A percentile compares a stretch with the other conserved stretches of the same genome.
These are phyloP conservation scores for Papiliotrema flavescens DNA, from an alignment of 1,284 basidiomycete species.

Conservation along the genomic window DNA sequence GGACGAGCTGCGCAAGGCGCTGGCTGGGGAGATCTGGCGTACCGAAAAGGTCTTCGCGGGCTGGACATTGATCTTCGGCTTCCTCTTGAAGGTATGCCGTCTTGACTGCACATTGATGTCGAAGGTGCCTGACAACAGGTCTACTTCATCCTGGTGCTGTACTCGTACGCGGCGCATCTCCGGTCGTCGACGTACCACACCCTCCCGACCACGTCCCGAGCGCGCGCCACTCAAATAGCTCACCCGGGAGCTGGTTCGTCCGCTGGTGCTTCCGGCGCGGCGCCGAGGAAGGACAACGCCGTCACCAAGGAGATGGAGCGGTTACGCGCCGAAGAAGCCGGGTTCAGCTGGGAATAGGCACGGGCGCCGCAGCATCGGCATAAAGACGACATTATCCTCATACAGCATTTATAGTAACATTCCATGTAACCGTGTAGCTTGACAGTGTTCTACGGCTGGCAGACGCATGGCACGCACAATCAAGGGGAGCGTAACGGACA, in stretches of 20 bases:
- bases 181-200: slow-evolving; percentile 85
- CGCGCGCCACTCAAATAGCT: slow-evolving; percentile 23
- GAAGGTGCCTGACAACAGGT: slow-evolving; percentile 55
- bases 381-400: too few relatives aligned
- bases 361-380: background rate
- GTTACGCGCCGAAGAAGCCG: slow-evolving; percentile 2
- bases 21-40: slow-evolving; percentile 81
- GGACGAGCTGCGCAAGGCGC: slow-evolving; percentile 60
- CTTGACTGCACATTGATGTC: background rate
- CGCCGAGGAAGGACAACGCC: background rate
- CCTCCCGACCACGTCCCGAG: slow-evolving; percentile 58
- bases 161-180: slow-evolving; percentile 91
- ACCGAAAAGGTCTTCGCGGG: slow-evolving; percentile 79
- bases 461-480: too few relatives aligned
- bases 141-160: slow-evolving; percentile 86
- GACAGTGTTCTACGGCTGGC: too few relatives aligned
- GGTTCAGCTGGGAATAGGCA: slow-evolving; percentile 2
- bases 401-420: too few relatives aligned
- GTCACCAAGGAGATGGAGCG: slow-evolving; percentile 2
- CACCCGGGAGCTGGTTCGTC: background rate
- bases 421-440: too few relatives aligned
- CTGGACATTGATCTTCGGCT: slow-evolving; percentile 71
- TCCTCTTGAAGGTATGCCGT: slow-evolving; percentile 78
- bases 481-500: too few relatives aligned
- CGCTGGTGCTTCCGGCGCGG: background rate